Percentiles rank a stretch among this genome's conserved stretches.
phyloP scores from a whole-genome alignment of 306 rosid species.

The Fragaria ananassa region DNA sequence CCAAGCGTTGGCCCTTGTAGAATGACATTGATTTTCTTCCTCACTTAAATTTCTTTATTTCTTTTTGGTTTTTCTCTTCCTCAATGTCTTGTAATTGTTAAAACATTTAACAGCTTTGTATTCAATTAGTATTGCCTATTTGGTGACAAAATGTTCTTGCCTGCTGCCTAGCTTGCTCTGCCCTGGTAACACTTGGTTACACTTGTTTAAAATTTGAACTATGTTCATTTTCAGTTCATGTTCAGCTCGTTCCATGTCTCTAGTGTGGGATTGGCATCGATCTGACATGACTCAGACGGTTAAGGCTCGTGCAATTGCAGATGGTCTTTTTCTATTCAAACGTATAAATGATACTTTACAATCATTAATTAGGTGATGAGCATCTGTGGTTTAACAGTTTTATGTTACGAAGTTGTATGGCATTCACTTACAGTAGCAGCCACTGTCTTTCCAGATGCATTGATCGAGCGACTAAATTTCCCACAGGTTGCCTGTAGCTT shows the following conservation, averaged over 20 bases:
- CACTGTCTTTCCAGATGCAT: background rate
- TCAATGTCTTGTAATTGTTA: slow-evolving; percentile 31
- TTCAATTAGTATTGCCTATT: slow-evolving; percentile 47
- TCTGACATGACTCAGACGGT: too few species aligned
- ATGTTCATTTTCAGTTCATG: background rate
- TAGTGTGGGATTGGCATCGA: background rate
- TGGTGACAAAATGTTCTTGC: slow-evolving; percentile 32
- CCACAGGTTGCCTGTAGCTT: background rate
- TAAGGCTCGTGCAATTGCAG: background rate
- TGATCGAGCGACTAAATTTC: background rate
- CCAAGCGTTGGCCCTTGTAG: slow-evolving; percentile 42
- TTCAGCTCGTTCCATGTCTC: background rate
- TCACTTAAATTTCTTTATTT: slow-evolving; percentile 31
- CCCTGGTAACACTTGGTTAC: background rate
- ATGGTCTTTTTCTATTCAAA: background rate
- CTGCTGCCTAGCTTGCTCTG: background rate
- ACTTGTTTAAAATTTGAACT: background rate
- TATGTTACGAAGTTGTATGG: background rate
- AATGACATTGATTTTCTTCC: slow-evolving; percentile 50
- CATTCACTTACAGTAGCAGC: background rate
- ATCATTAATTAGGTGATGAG: background rate
- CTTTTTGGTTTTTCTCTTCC: slow-evolving; percentile 19
- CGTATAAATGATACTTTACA: background rate
- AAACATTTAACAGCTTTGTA: slow-evolving; percentile 46
- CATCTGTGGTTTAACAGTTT: background rate